phyloP scores from a whole-genome alignment of 2,329 filamentous ascomycete genomes.

The Stachybotrys chlorohalonatus region DNA sequence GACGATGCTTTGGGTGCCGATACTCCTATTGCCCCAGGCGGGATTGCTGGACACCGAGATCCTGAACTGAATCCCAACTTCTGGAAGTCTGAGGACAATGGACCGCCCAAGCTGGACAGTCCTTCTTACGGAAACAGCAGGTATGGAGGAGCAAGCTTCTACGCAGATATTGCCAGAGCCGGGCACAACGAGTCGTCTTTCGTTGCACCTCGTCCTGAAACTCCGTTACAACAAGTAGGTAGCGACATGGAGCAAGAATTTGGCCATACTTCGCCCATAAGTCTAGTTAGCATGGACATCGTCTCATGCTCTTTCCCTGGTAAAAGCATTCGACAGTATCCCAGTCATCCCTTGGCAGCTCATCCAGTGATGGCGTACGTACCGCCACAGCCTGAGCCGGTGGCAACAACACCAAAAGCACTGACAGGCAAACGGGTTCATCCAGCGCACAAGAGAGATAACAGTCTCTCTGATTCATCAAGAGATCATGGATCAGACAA shows the following conservation, averaged over 20 bases:
- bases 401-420: constrained; percentile 50
- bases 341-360: constrained; percentile 36
- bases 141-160: constrained; percentile 28
- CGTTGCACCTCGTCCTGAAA: constrained; percentile 34
- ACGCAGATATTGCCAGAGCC: constrained; percentile 35
- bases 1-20: constrained; percentile 53
- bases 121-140: constrained; percentile 18
- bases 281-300: constrained; percentile 50
- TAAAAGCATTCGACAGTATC: constrained; percentile 34
- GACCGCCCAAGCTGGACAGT: constrained; percentile 35
- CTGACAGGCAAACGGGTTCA: constrained; percentile 51
- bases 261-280: constrained; percentile 38
- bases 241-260: constrained; percentile 10
- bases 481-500: constrained; percentile 55
- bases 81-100: constrained; percentile 37
- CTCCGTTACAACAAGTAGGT: constrained; percentile 30
- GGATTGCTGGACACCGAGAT: constrained; percentile 54
- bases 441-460: constrained; percentile 69
- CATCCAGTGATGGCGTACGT: constrained; percentile 48
- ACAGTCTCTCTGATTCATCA: constrained; percentile 78
- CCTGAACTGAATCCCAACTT: constrained; percentile 44
- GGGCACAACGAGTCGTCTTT: constrained; percentile 35
- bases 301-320: constrained; percentile 56
- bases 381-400: constrained; percentile 35
- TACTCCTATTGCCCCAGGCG: constrained; percentile 65